Conservation (phyloP, 192 early-diverging fungal genomes). For the Allomyces macrogynus region DNA sequence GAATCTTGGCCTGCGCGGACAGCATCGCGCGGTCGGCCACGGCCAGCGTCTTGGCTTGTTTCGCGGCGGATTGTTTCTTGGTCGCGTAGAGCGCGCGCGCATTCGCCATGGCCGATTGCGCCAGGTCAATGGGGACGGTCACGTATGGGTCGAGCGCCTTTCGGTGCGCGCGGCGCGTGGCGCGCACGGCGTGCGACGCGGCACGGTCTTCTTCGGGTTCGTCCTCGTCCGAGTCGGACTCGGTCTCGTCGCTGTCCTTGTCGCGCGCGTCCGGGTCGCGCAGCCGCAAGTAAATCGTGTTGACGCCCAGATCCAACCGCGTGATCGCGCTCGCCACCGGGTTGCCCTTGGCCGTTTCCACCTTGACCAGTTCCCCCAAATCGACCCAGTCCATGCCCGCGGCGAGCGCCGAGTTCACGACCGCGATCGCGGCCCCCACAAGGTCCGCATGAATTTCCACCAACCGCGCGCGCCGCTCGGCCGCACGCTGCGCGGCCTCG, state of each 20-base stretch:
- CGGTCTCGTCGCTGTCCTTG: constrained; percentile 18
- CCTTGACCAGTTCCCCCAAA: constrained; percentile 61
- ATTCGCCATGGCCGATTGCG: constrained; percentile 61
- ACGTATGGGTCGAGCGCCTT: constrained; percentile 7
- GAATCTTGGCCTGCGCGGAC: constrained; percentile 76
- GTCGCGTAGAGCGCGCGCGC: constrained; percentile 72
- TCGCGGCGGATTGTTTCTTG: constrained; percentile 60
- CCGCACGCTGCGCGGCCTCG: constrained; percentile 43
- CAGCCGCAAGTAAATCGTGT: constrained; percentile 54
- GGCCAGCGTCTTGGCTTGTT: constrained; percentile 76
- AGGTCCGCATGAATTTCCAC: constrained; percentile 66
- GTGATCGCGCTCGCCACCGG: constrained; percentile 60
- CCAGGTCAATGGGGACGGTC: constrained; percentile 49
- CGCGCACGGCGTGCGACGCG: background rate
- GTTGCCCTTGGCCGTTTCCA: constrained; percentile 57
- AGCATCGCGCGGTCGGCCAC: constrained; percentile 71
- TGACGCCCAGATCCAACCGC: constrained; percentile 51
- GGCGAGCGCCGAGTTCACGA: constrained; percentile 71
- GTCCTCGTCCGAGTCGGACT: constrained; percentile 7
- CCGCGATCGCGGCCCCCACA: constrained; percentile 71
- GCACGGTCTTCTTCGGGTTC: constrained; percentile 2
- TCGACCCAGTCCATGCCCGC: constrained; percentile 94
- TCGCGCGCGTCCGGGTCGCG: constrained; percentile 13
- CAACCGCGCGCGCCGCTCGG: constrained; percentile 52
- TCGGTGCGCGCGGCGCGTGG: background rate